phyloP scores from a whole-genome alignment of 371 early-diverging fungal genomes.

The Mucor velutinosus region DNA sequence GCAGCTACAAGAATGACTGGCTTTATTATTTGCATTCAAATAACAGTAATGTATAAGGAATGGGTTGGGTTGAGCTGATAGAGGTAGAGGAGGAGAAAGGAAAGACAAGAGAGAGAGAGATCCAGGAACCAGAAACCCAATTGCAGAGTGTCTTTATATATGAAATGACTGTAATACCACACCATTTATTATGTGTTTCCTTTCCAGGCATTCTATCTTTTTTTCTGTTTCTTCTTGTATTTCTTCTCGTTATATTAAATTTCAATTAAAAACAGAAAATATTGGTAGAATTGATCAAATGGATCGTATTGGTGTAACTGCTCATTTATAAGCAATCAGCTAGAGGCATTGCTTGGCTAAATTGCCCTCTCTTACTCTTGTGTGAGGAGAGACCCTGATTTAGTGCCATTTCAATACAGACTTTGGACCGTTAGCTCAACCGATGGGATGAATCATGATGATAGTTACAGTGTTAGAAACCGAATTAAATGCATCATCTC shows the following conservation, averaged over 20 bases:
- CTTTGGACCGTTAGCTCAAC: background rate
- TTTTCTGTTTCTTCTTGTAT: background rate
- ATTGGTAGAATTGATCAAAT: constrained; percentile 1
- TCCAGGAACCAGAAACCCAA: background rate
- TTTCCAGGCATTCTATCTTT: constrained; percentile 15
- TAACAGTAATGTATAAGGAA: background rate
- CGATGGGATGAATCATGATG: background rate
- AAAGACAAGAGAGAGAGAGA: constrained; percentile 14
- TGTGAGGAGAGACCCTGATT: background rate
- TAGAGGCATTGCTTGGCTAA: background rate
- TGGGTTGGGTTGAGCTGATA: background rate
- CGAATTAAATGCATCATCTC: background rate
- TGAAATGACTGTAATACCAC: background rate
- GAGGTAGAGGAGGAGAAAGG: constrained; percentile 9
- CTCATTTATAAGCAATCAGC: background rate
- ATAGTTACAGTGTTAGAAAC: background rate
- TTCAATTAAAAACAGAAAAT: constrained; percentile 20
- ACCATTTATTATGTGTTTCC: constrained; percentile 2
- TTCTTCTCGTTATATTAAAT: constrained; percentile 8
- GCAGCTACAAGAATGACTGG: constrained; percentile 10
- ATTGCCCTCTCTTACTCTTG: no score
- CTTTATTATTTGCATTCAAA: constrained; percentile 1
- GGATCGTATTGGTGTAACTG: background rate
- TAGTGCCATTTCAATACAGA: background rate
- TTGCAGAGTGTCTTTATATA: background rate